Evolutionary conservation across 1,284 basidiomycete genomes (phyloP), one percentile per base, ranked within the genome.

Genomic region (Papiliotrema nemorosa): DNA sequence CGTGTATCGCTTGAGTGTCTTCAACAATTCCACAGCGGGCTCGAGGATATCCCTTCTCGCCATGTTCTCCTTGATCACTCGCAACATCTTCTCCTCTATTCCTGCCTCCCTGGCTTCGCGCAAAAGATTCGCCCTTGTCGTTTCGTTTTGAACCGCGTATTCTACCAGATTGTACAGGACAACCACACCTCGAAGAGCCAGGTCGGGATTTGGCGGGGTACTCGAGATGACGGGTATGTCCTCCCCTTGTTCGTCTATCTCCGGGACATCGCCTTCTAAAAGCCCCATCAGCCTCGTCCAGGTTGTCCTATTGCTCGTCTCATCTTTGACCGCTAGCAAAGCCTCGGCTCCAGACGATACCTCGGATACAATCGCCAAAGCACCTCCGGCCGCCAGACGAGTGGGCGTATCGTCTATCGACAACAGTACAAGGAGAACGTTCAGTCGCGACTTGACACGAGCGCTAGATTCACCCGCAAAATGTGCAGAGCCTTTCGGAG

Each of bases 381-480:
- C 86, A 9, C 90, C 92, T 0, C 87, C 84, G 0, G 90, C 88
- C 9, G 92, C 92, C 5, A 88, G 72, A 33, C 87, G 81, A 2
- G 92, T 96, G 3, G 82, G 81, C 3, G 84, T 49, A 74, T 97
- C 92, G 36, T 90, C 85, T 5, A 88, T 82, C 57, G 91, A 86
- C 2, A 86, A 85, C 41, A 97, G 76, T 5, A 90, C 89, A 24
- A 92, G 70, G n/a, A 96, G 73, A 34, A 96, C 77, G 50, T 90
- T 86, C 1, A 96, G 74, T 63, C 85, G 85, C 10, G 86, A 84
- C 58, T 78, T 81, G 0, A 77, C 73, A 22, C 63, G 56, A 6
- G 78, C 76, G 37, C 35, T 9, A 67, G 25, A 63, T 25, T 69
- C 77, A 35, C 68, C 69, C 5, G 67, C 50, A 21, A 66, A 67